Conservation (phyloP, 169 alveolate species). For the Nephromyces sp. region DNA sequence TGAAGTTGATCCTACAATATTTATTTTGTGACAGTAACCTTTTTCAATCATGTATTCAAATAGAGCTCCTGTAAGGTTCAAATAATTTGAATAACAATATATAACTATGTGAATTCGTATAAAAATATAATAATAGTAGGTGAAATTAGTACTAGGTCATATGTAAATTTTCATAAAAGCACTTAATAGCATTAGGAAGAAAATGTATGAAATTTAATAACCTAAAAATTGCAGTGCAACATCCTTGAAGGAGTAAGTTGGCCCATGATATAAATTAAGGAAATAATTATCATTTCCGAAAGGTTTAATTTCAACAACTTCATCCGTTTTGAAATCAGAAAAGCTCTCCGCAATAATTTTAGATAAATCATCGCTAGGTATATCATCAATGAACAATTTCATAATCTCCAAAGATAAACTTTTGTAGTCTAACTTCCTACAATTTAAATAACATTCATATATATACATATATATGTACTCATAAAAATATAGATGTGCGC, state of each 20-base stretch:
- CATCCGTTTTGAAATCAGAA: neutral
- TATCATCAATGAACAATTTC: neutral
- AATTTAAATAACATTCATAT: too few relatives aligned
- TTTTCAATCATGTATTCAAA: neutral
- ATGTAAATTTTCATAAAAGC: neutral
- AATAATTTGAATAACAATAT: too few relatives aligned
- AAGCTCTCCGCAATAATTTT: neutral
- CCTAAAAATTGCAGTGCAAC: conserved; percentile 31
- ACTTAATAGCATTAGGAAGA: neutral
- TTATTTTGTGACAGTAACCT: neutral
- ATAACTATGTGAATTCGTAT: neutral
- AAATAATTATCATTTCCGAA: neutral
- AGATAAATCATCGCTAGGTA: neutral
- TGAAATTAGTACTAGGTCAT: neutral
- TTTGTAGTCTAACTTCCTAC: neutral
- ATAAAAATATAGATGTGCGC: too few relatives aligned
- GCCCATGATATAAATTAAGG: conserved; percentile 36
- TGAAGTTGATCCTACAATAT: conserved; percentile 28
- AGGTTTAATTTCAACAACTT: neutral
- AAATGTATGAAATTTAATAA: neutral
- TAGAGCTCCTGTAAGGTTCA: neutral
- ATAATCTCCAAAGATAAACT: neutral
- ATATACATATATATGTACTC: too few relatives aligned
- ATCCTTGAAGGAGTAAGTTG: conserved; percentile 39
- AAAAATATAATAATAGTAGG: too few relatives aligned